Conservation (phyloP, 805 yeast species). For the Grigorovia transvaalensis region DNA sequence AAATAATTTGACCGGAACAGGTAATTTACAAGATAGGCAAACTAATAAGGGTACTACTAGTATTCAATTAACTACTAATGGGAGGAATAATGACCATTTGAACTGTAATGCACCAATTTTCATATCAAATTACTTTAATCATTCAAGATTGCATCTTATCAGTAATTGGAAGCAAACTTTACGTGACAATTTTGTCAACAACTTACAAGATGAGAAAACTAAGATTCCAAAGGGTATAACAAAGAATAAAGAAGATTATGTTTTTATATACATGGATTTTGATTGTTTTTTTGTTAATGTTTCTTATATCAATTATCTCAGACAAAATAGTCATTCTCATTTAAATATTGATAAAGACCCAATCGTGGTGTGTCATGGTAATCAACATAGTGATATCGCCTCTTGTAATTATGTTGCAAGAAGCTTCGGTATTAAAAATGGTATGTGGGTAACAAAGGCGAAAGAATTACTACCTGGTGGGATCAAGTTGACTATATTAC, state of each 20-base stretch:
- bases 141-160: constrained; percentile 80
- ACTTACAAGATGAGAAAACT: not conserved
- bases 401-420: constrained; percentile 89
- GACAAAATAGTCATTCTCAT: not conserved
- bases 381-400: constrained; percentile 59
- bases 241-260: constrained; percentile 3
- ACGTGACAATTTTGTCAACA: constrained; percentile 24
- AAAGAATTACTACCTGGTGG: constrained; percentile 46
- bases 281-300: constrained; percentile 92
- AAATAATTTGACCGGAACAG: not conserved
- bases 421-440: constrained; percentile 65
- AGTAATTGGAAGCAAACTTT: constrained; percentile 79
- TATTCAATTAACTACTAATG: too few species aligned
- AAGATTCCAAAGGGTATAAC: not conserved
- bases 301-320: constrained; percentile 40
- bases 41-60: not conserved
- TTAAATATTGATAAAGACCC: constrained; percentile 37
- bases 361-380: constrained; percentile 51
- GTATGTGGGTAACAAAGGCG: constrained; percentile 81
- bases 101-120: constrained; percentile 76
- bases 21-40: not conserved
- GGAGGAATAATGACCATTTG: constrained; percentile 8
- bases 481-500: constrained; percentile 42
- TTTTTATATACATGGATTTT: constrained; percentile 76
- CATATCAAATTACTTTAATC: constrained; percentile 57